These are phyloP conservation scores for Xerocomellus dryophilus DNA, from an alignment of 768 basidiomycete genomes.

Conservation along the genomic window DNA sequence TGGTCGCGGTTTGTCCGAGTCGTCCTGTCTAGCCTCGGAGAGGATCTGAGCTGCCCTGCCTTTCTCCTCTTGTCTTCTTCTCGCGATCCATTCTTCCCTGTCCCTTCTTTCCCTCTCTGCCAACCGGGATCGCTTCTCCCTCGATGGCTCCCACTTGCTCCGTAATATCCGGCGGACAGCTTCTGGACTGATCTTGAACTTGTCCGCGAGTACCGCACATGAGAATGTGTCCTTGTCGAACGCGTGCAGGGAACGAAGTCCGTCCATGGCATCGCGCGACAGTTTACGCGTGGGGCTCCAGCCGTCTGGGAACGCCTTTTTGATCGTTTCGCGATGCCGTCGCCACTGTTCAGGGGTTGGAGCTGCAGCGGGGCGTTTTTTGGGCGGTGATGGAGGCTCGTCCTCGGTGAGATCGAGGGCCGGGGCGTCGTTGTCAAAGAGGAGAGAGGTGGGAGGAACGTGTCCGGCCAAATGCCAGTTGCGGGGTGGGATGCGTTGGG, in stretches of 20 bases:
- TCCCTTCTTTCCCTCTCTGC: slow-evolving; percentile 49
- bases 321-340: slow-evolving; percentile 50
- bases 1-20: slow-evolving; percentile 8
- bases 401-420: slow-evolving; percentile 30
- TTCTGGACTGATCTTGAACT: slow-evolving; percentile 78
- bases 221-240: slow-evolving; percentile 63
- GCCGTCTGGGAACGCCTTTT: slow-evolving; percentile 55
- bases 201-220: slow-evolving; percentile 66
- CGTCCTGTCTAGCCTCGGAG: slow-evolving; percentile 16
- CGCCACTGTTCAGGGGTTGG: slow-evolving; percentile 46
- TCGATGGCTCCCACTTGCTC: slow-evolving; percentile 65
- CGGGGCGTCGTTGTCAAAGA: slow-evolving; percentile 18
- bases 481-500: slow-evolving; percentile 22
- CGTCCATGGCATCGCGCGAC: slow-evolving; percentile 82
- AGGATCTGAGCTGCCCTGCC: slow-evolving; percentile 36
- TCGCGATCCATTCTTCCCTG: slow-evolving; percentile 38
- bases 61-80: slow-evolving; percentile 43
- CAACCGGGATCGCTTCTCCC: slow-evolving; percentile 48
- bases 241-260: slow-evolving; percentile 62
- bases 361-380: slow-evolving; percentile 12
- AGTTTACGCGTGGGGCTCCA: slow-evolving; percentile 82
- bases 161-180: slow-evolving; percentile 76
- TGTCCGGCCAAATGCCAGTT: slow-evolving; percentile 33
- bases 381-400: slow-evolving; percentile 28
- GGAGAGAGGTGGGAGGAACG: slow-evolving; percentile 31